Percentiles rank a stretch among this genome's conserved stretches.
phyloP scores from a whole-genome alignment of 352 stramenopile species.

The Pythium volutum region DNA sequence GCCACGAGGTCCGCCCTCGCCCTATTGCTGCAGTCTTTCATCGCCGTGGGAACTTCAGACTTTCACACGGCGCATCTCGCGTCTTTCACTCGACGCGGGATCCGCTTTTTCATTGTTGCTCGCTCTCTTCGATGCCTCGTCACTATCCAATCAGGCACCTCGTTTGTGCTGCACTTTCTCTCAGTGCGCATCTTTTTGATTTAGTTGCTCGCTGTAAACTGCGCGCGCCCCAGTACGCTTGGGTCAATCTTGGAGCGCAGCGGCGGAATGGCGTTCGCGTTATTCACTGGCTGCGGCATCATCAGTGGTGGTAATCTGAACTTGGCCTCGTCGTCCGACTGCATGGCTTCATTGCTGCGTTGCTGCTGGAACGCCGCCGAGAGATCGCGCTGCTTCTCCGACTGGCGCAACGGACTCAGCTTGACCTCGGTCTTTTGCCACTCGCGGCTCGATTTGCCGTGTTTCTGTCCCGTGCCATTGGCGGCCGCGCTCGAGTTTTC shows the following conservation, averaged over 20 bases:
- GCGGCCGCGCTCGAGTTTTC: slow-evolving; percentile 19
- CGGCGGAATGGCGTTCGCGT: slow-evolving; percentile 57
- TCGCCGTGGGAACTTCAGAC: background rate
- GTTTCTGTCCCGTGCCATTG: slow-evolving; percentile 22
- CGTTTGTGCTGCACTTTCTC: background rate
- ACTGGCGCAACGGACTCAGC: slow-evolving; percentile 50
- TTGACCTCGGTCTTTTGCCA: slow-evolving; percentile 65
- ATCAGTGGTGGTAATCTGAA: slow-evolving; percentile 66
- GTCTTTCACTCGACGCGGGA: background rate
- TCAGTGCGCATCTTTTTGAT: background rate
- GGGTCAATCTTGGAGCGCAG: slow-evolving; percentile 78
- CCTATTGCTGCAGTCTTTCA: background rate
- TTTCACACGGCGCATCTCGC: background rate
- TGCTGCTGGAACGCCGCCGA: slow-evolving; percentile 16
- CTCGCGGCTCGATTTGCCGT: slow-evolving; percentile 37
- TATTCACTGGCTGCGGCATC: slow-evolving; percentile 33
- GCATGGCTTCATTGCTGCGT: slow-evolving; percentile 13
- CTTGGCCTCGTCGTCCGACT: slow-evolving; percentile 41
- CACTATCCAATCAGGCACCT: background rate
- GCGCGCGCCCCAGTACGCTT: slow-evolving; percentile 48
- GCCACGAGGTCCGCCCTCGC: slow-evolving; percentile 5
- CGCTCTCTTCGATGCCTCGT: background rate
- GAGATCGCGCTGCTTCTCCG: slow-evolving; percentile 28
- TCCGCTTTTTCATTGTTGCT: background rate
- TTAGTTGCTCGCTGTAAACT: slow-evolving; percentile 53